These are phyloP conservation scores for Pyrenophora teres DNA, from an alignment of 2,329 filamentous ascomycete species.

Conservation along the genomic window DNA sequence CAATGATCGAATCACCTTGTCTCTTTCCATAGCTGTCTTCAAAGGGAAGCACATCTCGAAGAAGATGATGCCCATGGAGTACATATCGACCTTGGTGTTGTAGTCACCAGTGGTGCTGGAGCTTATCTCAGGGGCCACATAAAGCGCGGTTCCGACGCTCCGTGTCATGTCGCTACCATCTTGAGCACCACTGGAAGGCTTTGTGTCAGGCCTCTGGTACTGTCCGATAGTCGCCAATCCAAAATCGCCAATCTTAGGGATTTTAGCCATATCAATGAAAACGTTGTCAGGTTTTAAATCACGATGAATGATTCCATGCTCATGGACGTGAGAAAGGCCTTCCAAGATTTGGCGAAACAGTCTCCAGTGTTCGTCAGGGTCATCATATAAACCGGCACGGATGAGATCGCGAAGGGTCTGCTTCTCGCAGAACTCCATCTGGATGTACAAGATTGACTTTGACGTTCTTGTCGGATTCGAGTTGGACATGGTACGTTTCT, in stretches of 20 bases:
- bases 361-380: constrained; percentile 81
- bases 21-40: constrained; percentile 66
- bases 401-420: constrained; percentile 90
- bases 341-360: constrained; percentile 90
- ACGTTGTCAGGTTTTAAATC: constrained; percentile 98
- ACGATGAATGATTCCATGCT: constrained; percentile 88
- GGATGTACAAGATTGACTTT: constrained; percentile 86
- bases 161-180: constrained; percentile 67
- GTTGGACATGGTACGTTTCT: constrained; percentile 51
- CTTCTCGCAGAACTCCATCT: constrained; percentile 98
- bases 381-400: constrained; percentile 71
- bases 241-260: constrained; percentile 96
- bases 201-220: constrained; percentile 64
- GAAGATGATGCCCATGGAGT: constrained; percentile 94
- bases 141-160: constrained; percentile 78
- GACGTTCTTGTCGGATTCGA: constrained; percentile 57
- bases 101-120: constrained; percentile 77
- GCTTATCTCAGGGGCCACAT: constrained; percentile 89
- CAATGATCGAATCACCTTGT: constrained; percentile 69
- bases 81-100: constrained; percentile 98
- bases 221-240: constrained; percentile 90
- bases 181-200: constrained; percentile 37
- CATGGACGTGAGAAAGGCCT: constrained; percentile 86
- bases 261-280: constrained; percentile 88
- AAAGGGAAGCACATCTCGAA: constrained; percentile 88